phyloP scores from a whole-genome alignment of 1,284 basidiomycete species.

The Earliella scabrosa region DNA sequence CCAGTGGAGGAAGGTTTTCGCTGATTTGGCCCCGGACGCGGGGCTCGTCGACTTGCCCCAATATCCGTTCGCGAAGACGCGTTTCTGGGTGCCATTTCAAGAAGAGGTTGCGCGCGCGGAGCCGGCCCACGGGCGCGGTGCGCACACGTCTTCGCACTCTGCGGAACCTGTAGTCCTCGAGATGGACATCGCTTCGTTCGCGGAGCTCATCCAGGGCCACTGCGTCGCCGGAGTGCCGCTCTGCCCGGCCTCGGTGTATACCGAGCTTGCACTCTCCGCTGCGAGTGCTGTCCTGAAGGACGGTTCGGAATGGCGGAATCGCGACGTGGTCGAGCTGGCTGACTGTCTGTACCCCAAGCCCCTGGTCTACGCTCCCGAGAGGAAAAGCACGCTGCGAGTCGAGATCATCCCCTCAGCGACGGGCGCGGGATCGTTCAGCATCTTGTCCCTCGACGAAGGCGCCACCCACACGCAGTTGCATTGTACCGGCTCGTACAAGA shows the following conservation, averaged over 20 bases:
- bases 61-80: slow-evolving; percentile 62
- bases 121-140: no score
- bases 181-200: slow-evolving; percentile 50
- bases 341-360: slow-evolving; percentile 55
- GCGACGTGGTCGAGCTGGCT: slow-evolving; percentile 43
- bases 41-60: slow-evolving; percentile 55
- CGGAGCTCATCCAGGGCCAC: slow-evolving; percentile 58
- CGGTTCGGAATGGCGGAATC: slow-evolving; percentile 33
- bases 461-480: slow-evolving; percentile 36
- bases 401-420: slow-evolving; percentile 37
- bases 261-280: slow-evolving; percentile 57
- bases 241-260: slow-evolving; percentile 72
- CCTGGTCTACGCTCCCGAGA: slow-evolving; percentile 49
- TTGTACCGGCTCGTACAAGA: slow-evolving; percentile 49
- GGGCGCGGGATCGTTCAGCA: slow-evolving; percentile 45
- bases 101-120: slow-evolving; percentile 29
- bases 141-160: no score
- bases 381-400: slow-evolving; percentile 41
- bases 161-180: slow-evolving; percentile 37
- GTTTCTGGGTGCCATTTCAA: slow-evolving; percentile 60
- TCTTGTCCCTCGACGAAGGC: slow-evolving; percentile 42
- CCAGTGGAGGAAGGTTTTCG: slow-evolving; percentile 60
- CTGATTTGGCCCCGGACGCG: slow-evolving; percentile 43
- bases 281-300: slow-evolving; percentile 42
- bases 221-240: slow-evolving; percentile 58